A percentile compares a stretch with the other conserved stretches of the same genome.
Conservation (phyloP, 2,329 filamentous ascomycete species). For the Monilinia laxa region DNA sequence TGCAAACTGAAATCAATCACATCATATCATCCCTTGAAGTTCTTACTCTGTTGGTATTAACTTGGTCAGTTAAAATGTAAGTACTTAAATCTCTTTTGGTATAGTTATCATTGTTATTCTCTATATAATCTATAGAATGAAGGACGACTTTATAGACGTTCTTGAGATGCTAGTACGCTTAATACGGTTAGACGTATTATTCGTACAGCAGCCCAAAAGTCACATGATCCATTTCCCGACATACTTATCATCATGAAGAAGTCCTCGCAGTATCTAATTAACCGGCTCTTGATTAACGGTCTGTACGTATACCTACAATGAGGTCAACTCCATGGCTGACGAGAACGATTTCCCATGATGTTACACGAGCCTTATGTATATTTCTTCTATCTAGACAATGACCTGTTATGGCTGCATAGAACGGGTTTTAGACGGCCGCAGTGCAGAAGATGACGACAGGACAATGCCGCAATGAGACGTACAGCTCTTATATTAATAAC, state of each 20-base stretch:
- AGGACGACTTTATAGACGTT: too few species aligned
- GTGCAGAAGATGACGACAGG: background rate
- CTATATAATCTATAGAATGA: too few species aligned
- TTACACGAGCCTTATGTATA: constrained; percentile 1
- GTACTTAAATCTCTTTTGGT: too few species aligned
- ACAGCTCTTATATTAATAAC: background rate
- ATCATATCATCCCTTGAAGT: background rate
- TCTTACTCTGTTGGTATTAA: too few species aligned
- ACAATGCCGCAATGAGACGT: background rate
- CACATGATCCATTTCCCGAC: too few species aligned
- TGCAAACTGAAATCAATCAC: background rate
- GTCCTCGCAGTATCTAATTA: background rate
- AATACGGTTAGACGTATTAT: too few species aligned
- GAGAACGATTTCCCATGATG: background rate
- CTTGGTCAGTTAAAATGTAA: too few species aligned
- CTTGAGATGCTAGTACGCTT: too few species aligned
- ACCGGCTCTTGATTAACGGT: too few species aligned
- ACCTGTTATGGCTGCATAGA: background rate
- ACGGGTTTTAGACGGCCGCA: too few species aligned
- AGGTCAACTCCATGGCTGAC: background rate
- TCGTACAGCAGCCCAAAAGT: too few species aligned
- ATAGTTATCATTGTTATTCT: too few species aligned
- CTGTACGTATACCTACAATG: background rate
- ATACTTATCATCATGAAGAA: background rate
- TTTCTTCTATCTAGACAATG: background rate